Conservation (phyloP, 257 asterid genomes). For the Henckelia pumila region DNA sequence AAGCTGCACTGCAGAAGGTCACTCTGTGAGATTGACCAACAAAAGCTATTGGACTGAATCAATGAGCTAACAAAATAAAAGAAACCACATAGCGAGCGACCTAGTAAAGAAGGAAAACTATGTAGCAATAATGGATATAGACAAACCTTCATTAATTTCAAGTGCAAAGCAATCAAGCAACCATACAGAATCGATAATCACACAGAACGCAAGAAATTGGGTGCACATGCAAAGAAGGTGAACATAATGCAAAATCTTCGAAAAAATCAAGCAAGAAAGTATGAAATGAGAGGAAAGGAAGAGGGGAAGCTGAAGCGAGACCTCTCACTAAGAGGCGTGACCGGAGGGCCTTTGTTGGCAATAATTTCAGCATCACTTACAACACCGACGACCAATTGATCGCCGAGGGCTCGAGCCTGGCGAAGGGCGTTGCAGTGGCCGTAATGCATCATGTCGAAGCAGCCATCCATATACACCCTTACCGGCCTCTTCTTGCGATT, state of each 20-base stretch:
- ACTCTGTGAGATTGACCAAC: constrained; percentile 11
- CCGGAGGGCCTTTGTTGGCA: constrained; percentile 91
- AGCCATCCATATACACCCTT: constrained; percentile 97
- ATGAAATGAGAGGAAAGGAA: background rate
- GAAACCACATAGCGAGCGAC: background rate
- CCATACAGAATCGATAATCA: background rate
- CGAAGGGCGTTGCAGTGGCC: constrained; percentile 99
- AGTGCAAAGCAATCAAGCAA: background rate
- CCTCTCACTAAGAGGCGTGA: constrained; percentile 93
- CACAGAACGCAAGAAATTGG: background rate
- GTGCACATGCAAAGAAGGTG: background rate
- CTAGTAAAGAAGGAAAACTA: constrained; percentile 1
- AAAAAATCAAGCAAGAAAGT: background rate
- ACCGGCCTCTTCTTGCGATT: constrained; percentile 61
- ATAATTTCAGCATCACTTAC: constrained; percentile 91
- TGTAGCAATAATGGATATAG: background rate
- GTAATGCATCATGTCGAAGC: constrained; percentile 99
- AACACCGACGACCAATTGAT: constrained; percentile 92
- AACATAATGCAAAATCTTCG: constrained; percentile 4
- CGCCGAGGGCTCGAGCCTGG: constrained; percentile 96
- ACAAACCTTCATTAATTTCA: constrained; percentile 1
- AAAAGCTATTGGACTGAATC: background rate
- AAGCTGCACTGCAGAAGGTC: background rate
- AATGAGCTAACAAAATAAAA: background rate
- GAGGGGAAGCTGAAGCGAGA: constrained; percentile 23